phyloP scores from a whole-genome alignment of 2,329 filamentous ascomycete genomes.

The Taxawa tesnikishii region DNA sequence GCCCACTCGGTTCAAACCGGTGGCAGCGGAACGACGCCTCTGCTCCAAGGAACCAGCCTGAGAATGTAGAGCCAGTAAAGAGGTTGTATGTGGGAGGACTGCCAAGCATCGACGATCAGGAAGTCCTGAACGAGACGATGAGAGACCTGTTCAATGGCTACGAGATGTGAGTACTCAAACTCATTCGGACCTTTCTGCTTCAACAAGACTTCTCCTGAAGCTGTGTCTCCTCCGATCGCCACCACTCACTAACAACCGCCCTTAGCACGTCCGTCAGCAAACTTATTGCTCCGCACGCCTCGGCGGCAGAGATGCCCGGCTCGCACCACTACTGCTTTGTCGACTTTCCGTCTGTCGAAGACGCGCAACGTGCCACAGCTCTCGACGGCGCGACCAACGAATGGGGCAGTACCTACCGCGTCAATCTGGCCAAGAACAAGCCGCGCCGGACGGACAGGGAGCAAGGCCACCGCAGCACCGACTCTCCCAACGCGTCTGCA shows the following conservation, averaged over 20 bases:
- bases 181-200: too few relatives aligned
- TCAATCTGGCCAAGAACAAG: conserved; percentile 10
- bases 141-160: conserved; percentile 31
- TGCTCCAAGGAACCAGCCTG: conserved; percentile 16
- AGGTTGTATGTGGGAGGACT: conserved; percentile 37
- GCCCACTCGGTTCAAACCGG: conserved; percentile 22
- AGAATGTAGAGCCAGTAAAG: conserved; percentile 25
- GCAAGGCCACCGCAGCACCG: conserved; percentile 3
- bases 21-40: conserved; percentile 29
- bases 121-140: conserved; percentile 28
- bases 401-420: conserved; percentile 11
- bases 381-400: conserved; percentile 13
- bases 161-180: conserved; percentile 22
- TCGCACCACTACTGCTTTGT: conserved; percentile 19
- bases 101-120: conserved; percentile 29
- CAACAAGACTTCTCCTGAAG: too few relatives aligned
- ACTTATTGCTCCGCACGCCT: conserved; percentile 17
- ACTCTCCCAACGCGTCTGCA: not conserved
- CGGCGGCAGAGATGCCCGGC: conserved; percentile 4
- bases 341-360: conserved; percentile 13
- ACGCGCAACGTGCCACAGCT: conserved; percentile 13
- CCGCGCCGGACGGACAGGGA: conserved; percentile 2
- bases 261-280: conserved; percentile 34
- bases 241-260: too few relatives aligned
- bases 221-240: too few relatives aligned